Conservation (phyloP, 768 basidiomycete genomes). For the Phaeotremella fagi region DNA sequence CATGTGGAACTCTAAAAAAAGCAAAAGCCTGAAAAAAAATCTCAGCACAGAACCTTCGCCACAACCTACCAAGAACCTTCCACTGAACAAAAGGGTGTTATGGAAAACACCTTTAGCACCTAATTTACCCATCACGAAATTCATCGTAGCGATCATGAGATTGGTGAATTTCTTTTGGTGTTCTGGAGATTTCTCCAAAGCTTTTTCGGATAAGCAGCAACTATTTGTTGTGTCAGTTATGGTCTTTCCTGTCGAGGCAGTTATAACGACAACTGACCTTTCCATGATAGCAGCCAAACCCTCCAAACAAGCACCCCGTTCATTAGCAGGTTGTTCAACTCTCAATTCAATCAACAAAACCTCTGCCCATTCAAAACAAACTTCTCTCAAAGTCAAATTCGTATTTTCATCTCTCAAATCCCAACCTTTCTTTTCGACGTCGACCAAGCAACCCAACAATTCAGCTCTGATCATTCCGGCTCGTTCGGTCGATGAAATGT, state of each 20-base stretch:
- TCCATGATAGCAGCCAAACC: slow-evolving; percentile 49
- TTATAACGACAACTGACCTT: slow-evolving; percentile 32
- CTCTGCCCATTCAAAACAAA: slow-evolving; percentile 49
- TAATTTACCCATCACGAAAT: slow-evolving; percentile 51
- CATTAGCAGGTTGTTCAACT: slow-evolving; percentile 49
- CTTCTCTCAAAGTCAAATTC: slow-evolving; percentile 33
- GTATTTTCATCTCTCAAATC: slow-evolving; percentile 18
- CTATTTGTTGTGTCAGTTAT: slow-evolving; percentile 21
- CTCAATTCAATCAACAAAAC: slow-evolving; percentile 46
- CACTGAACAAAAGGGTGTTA: slow-evolving; percentile 52
- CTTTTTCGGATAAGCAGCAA: slow-evolving; percentile 43
- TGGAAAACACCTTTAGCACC: slow-evolving; percentile 53
- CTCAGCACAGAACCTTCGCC: no score
- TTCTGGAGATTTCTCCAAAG: slow-evolving; percentile 28
- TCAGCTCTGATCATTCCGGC: slow-evolving; percentile 40
- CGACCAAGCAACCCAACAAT: slow-evolving; percentile 45
- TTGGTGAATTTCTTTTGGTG: slow-evolving; percentile 42
- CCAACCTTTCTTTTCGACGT: slow-evolving; percentile 44
- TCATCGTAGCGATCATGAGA: slow-evolving; percentile 46
- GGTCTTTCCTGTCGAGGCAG: background rate
- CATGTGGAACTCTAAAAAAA: slow-evolving; percentile 52
- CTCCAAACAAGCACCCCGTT: slow-evolving; percentile 51
- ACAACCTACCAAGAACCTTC: slow-evolving; percentile 47
- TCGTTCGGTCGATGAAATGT: slow-evolving; percentile 37
- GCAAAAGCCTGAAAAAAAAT: slow-evolving; percentile 50